Percentiles rank a stretch among this genome's conserved stretches.
Evolutionary conservation across 352 stramenopile species (phyloP).

Genomic region (Phytophthora foliorum): DNA sequence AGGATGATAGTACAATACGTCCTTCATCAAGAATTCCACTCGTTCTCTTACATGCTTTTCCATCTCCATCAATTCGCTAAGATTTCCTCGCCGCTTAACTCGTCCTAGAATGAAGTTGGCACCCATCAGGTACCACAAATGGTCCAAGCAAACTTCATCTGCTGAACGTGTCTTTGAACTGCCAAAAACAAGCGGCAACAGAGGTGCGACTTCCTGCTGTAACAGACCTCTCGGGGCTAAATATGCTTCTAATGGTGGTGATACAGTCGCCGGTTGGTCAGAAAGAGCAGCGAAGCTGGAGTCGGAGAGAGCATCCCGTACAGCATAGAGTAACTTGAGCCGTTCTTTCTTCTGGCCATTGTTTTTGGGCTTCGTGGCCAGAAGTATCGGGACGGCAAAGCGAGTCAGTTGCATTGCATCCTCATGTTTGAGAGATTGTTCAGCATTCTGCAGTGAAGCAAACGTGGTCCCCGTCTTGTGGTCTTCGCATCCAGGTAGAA

Average conservation of each 20-base stretch:
- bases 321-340: slow-evolving; percentile 65
- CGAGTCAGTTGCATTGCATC: slow-evolving; percentile 49
- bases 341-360: slow-evolving; percentile 84
- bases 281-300: slow-evolving; percentile 32
- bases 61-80: slow-evolving; percentile 67
- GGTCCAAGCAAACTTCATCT: slow-evolving; percentile 49
- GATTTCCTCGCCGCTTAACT: slow-evolving; percentile 67
- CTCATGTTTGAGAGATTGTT: slow-evolving; percentile 29
- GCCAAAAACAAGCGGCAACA: slow-evolving; percentile 17
- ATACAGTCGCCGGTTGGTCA: slow-evolving; percentile 18
- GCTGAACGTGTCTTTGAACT: background rate
- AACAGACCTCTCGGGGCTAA: slow-evolving; percentile 51
- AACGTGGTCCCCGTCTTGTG: slow-evolving; percentile 64
- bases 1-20: slow-evolving; percentile 70
- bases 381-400: slow-evolving; percentile 71
- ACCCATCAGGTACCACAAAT: slow-evolving; percentile 80
- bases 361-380: slow-evolving; percentile 62
- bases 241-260: slow-evolving; percentile 37
- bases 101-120: slow-evolving; percentile 78
- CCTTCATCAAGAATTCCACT: slow-evolving; percentile 64
- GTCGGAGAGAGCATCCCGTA: slow-evolving; percentile 56
- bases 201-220: slow-evolving; percentile 30
- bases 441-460: slow-evolving; percentile 39
- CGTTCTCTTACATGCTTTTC: slow-evolving; percentile 67
- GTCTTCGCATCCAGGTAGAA: slow-evolving; percentile 64